These are phyloP conservation scores for Lepiota venenata DNA, from an alignment of 768 basidiomycete species.

Conservation along the genomic window DNA sequence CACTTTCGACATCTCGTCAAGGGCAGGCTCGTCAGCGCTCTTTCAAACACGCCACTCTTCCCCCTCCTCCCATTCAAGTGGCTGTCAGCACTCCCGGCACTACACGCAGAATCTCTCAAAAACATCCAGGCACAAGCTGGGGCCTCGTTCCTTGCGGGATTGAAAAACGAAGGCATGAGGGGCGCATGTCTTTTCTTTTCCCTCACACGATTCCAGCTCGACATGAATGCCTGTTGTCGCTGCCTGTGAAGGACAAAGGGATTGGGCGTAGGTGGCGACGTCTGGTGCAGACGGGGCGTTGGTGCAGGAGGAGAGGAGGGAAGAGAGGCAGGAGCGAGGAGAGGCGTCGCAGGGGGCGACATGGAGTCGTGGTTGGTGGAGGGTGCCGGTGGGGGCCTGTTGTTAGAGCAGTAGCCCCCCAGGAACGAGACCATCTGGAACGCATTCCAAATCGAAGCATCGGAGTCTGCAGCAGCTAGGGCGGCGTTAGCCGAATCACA, in stretches of 20 bases:
- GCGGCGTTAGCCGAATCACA: background rate
- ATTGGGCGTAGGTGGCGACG: background rate
- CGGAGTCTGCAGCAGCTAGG: background rate
- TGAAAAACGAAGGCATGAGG: conserved; percentile 10
- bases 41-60: conserved; percentile 2
- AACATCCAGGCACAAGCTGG: conserved; percentile 6
- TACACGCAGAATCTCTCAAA: conserved; percentile 1
- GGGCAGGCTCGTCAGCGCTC: conserved; percentile 6
- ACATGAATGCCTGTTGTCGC: conserved; percentile 8
- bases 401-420: conserved; percentile 2
- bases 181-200: conserved; percentile 5
- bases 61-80: background rate
- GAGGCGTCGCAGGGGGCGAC: background rate
- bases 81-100: background rate
- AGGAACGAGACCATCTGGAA: conserved; percentile 10
- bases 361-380: background rate
- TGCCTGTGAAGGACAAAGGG: conserved; percentile 2
- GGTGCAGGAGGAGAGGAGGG: background rate
- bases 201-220: background rate
- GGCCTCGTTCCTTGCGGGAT: background rate
- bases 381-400: background rate
- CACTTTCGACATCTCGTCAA: conserved; percentile 10
- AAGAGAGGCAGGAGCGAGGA: background rate
- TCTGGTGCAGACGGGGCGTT: background rate
- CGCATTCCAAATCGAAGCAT: conserved; percentile 8